Percentiles rank a stretch among this genome's conserved stretches.
Evolutionary conservation across 2,329 filamentous ascomycete species (phyloP).

Genomic region (Curvularia eragrostidis): DNA sequence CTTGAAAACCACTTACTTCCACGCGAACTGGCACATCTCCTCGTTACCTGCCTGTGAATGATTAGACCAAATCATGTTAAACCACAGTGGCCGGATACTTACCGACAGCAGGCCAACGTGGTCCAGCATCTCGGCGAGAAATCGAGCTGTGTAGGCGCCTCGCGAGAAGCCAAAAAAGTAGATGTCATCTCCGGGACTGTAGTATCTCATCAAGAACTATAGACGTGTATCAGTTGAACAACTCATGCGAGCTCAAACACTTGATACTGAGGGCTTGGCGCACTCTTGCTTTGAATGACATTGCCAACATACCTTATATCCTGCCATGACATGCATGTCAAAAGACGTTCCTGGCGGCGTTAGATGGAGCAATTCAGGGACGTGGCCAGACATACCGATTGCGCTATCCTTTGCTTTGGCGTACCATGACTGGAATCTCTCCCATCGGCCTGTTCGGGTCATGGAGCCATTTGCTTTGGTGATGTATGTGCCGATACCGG

Average conservation of each 20-base stretch:
- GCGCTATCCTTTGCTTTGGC: constrained; percentile 79
- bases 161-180: constrained; percentile 59
- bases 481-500: constrained; percentile 75
- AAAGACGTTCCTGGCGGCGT: constrained; percentile 69
- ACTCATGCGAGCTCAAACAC: background rate
- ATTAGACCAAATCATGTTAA: background rate
- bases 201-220: constrained; percentile 58
- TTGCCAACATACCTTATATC: constrained; percentile 72
- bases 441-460: constrained; percentile 62
- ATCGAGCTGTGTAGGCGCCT: constrained; percentile 60
- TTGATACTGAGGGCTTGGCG: background rate
- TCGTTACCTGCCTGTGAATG: constrained; percentile 72
- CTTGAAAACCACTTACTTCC: constrained; percentile 61
- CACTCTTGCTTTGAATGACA: background rate
- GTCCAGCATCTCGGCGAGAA: constrained; percentile 80
- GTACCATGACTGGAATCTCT: constrained; percentile 70
- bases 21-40: constrained; percentile 83
- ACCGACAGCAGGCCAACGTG: constrained; percentile 76
- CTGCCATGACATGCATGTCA: constrained; percentile 81
- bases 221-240: background rate
- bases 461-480: constrained; percentile 58
- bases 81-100: constrained; percentile 9
- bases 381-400: constrained; percentile 50
- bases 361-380: background rate
- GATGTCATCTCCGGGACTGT: constrained; percentile 56